A percentile compares a stretch with the other conserved stretches of the same genome.
These are phyloP conservation scores for Chlamydomonas eustigma DNA, from an alignment of 139 green algal species.

Conservation along the genomic window DNA sequence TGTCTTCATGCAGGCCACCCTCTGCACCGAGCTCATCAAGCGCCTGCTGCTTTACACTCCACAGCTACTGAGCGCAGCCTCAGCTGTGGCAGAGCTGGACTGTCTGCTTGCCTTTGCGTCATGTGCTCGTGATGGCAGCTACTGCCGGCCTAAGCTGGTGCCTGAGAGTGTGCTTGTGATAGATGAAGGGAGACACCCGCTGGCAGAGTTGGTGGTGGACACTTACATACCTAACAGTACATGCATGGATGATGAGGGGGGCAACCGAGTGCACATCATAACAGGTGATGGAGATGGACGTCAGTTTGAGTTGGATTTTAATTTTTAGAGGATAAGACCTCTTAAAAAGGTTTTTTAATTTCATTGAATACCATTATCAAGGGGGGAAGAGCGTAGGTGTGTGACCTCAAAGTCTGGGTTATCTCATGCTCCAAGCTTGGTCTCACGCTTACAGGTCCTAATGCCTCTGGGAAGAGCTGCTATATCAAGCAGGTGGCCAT, in stretches of 20 bases:
- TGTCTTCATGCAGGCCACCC: constrained; percentile 46
- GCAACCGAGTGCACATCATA: constrained; percentile 41
- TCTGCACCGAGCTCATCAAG: constrained; percentile 55
- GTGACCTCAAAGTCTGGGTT: no score
- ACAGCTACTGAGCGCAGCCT: constrained; percentile 34
- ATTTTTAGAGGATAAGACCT: no score
- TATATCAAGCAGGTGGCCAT: constrained; percentile 87
- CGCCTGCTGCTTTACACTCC: constrained; percentile 38
- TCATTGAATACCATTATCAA: no score
- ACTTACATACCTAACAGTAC: constrained; percentile 82
- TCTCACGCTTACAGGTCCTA: no score
- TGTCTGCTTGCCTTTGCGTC: constrained; percentile 68
- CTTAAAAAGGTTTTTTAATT: no score
- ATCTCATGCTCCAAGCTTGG: no score
- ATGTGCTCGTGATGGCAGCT: constrained; percentile 44
- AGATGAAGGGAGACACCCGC: constrained; percentile 63
- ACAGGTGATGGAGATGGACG: constrained; percentile 34
- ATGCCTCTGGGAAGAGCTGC: constrained; percentile 74
- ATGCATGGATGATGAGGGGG: constrained; percentile 30
- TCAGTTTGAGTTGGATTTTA: no score
- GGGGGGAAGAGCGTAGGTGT: no score
- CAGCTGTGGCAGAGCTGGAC: constrained; percentile 71
- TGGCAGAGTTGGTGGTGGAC: constrained; percentile 71
- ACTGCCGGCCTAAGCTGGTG: constrained; percentile 48
- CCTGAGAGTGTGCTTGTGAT: constrained; percentile 61